Evolutionary conservation across 192 early-diverging fungal species (phyloP).

Genomic region (Coemansia furcata): DNA sequence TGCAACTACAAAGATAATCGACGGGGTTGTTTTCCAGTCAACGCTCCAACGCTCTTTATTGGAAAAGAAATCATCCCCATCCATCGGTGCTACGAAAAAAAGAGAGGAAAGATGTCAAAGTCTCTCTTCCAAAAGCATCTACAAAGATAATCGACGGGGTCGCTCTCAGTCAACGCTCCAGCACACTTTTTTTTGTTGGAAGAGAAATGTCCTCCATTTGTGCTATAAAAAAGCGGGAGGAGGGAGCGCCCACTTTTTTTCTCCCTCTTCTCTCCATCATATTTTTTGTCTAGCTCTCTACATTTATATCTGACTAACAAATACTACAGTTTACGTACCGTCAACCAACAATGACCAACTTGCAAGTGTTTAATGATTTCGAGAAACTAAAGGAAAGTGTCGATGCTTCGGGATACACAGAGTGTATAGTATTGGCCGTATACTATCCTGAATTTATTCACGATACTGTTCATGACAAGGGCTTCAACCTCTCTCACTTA

Average conservation of each 20-base stretch:
- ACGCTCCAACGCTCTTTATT: background rate
- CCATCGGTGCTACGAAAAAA: background rate
- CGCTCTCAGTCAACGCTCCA: background rate
- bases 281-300: background rate
- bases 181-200: background rate
- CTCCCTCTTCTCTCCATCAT: background rate
- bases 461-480: too few relatives aligned
- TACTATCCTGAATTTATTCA: too few relatives aligned
- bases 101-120: background rate
- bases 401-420: background rate
- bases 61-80: too few relatives aligned
- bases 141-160: background rate
- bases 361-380: background rate
- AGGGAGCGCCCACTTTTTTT: background rate
- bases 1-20: background rate
- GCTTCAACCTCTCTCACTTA: too few relatives aligned
- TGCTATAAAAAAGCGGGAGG: background rate
- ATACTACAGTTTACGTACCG: background rate
- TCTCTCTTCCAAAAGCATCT: background rate
- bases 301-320: background rate
- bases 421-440: background rate
- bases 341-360: background rate
- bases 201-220: too few relatives aligned
- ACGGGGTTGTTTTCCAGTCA: background rate
- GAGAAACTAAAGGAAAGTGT: background rate